Evolutionary conservation across 2,329 filamentous ascomycete genomes (phyloP).

Genomic region (Diaporthe citri): DNA sequence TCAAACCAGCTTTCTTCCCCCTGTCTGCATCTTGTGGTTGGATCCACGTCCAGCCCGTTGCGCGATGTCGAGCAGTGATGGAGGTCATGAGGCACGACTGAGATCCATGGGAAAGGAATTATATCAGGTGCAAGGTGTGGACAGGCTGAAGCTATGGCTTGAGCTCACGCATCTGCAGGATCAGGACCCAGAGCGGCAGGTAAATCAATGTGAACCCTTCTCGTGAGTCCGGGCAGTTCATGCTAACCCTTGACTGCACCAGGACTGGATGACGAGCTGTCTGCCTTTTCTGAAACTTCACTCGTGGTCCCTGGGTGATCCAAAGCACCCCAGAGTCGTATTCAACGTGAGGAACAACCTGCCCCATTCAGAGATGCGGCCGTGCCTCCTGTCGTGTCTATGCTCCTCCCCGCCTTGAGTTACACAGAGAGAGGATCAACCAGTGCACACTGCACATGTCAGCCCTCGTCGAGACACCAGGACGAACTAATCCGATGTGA

Average conservation of each 20-base stretch:
- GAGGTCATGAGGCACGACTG: not conserved
- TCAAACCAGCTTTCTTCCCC: not conserved
- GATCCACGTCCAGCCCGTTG: not conserved
- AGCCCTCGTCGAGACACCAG: not conserved
- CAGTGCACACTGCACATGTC: no score
- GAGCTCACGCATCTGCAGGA: constrained; percentile 13
- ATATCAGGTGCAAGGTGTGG: constrained; percentile 35
- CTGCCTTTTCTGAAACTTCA: constrained; percentile 30
- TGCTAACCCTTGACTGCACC: not conserved
- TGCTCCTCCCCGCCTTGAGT: not conserved
- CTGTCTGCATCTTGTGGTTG: not conserved
- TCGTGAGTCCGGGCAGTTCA: not conserved
- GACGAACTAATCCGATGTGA: constrained; percentile 45
- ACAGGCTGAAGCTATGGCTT: constrained; percentile 39
- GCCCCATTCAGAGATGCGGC: not conserved
- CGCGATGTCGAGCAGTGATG: constrained; percentile 11
- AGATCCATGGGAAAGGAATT: constrained; percentile 13
- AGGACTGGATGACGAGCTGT: constrained; percentile 36
- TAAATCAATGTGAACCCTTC: not conserved
- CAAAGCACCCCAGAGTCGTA: constrained; percentile 33
- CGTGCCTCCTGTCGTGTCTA: not conserved
- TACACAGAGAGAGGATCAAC: no score
- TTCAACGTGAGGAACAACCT: constrained; percentile 24
- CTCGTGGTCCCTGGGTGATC: constrained; percentile 38
- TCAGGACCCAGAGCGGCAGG: constrained; percentile 34